Base-by-base conservation (phyloP, 495 filamentous ascomycete species). In the Hypoxylon subgilvum region DNA sequence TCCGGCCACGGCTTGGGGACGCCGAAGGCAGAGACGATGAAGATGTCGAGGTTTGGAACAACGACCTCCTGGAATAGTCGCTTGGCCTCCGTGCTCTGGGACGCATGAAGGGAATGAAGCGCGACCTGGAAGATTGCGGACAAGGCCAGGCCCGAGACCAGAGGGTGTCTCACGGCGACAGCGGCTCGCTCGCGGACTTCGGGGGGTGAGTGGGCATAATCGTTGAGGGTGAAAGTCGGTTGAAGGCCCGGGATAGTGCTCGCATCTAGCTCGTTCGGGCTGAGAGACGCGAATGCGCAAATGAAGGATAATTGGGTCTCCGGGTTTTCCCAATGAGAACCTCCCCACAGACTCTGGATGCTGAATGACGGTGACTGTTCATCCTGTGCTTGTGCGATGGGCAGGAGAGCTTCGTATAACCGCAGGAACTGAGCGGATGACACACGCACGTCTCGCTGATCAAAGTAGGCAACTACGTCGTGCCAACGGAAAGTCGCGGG, bases 271-370 rank as follows among this genome's bases (percentile, higher is more conserved):
- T 91, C 83, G 7, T 90, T 85, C 2, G 86, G 81, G 40, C 76
- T 77, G 39, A 88, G 74, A 1, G 85, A 86, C 0, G 89, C 76
- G 67, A 89, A 97, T 6, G 91, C 90, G 52, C 85, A 86, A 31
- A 97, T 77, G 66, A 99, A 95, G 10, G 90, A 94, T 45, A 97
- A 81, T 52, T 97, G 95, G 0, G 95, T 89, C 38, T 91, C 84
- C 14, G 85, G 82, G 46, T 95, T 80, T 40, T 89, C 83, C 94
- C 95, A 97, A 38, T 85, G 80, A 18, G 67, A 53, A 27, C 92
- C 93, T 52, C 92, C 91, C 94, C 93, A 97, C 18, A 99, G 80
- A 30, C 79, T 82, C 70, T 96, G 88, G 38, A 96, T 84, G 71
- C 96, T 86, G 66, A 84, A 72, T 14, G 54, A 53, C 1, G 69